A percentile compares a stretch with the other conserved stretches of the same genome.
Conservation (phyloP, 495 filamentous ascomycete genomes). For the Penicillium samsonianum region DNA sequence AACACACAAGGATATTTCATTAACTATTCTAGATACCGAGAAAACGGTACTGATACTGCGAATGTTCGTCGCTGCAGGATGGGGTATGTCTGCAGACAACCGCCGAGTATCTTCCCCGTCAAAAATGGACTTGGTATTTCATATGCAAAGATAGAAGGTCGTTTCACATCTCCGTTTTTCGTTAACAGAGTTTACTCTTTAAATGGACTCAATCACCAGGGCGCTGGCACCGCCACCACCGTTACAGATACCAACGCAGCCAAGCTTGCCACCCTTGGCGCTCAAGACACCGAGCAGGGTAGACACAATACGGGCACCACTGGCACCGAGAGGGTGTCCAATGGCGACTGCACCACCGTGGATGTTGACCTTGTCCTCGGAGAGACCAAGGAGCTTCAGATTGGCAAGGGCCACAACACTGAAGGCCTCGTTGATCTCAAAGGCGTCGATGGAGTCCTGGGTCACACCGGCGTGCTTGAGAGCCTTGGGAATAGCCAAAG, state of each 20-base stretch:
- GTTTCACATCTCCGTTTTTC: conserved; percentile 33
- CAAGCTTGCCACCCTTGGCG: conserved; percentile 90
- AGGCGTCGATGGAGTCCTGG: conserved; percentile 77
- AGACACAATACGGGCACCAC: conserved; percentile 89
- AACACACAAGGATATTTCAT: conserved; percentile 13
- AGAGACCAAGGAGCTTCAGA: conserved; percentile 79
- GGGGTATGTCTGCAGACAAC: not conserved
- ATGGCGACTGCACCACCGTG: conserved; percentile 95
- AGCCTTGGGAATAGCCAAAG: conserved; percentile 95
- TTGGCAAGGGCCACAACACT: conserved; percentile 95
- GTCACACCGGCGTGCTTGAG: conserved; percentile 84
- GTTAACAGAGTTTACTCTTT: conserved; percentile 24
- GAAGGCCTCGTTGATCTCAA: conserved; percentile 99
- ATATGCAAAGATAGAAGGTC: conserved; percentile 20
- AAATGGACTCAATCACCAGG: conserved; percentile 74
- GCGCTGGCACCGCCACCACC: conserved; percentile 93
- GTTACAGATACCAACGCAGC: conserved; percentile 95
- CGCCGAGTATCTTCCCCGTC: conserved; percentile 15
- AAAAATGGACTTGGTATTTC: conserved; percentile 17
- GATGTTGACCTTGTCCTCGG: conserved; percentile 87
- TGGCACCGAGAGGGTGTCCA: conserved; percentile 91
- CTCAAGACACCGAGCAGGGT: conserved; percentile 86
- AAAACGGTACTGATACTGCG: not conserved
- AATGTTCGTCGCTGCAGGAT: not conserved
- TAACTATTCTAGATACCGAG: conserved; percentile 7